A percentile compares a stretch with the other conserved stretches of the same genome.
Evolutionary conservation across 2,329 filamentous ascomycete genomes (phyloP).

Genomic region (Graphilbum fragrans): DNA sequence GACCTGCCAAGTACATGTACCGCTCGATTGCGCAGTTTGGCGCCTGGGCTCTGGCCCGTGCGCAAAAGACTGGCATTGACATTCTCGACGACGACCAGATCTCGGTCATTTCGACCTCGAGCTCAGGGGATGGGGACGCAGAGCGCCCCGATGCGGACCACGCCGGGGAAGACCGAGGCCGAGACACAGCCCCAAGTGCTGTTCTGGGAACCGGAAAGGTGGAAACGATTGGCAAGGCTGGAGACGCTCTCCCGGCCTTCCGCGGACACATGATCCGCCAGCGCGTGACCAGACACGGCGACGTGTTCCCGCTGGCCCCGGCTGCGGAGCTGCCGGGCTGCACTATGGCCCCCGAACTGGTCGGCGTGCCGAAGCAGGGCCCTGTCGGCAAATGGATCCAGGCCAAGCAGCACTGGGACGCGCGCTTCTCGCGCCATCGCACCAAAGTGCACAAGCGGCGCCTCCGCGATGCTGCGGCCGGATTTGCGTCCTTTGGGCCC

Average conservation of each 20-base stretch:
- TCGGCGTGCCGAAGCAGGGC: slow-evolving; percentile 69
- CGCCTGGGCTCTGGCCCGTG: slow-evolving; percentile 76
- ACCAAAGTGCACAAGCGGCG: slow-evolving; percentile 61
- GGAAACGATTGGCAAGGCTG: slow-evolving; percentile 64
- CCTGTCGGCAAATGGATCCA: slow-evolving; percentile 76
- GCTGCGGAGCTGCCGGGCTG: slow-evolving; percentile 53
- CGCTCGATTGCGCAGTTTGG: slow-evolving; percentile 85
- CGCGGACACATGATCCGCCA: slow-evolving; percentile 86
- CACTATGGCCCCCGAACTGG: slow-evolving; percentile 45
- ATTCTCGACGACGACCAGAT: slow-evolving; percentile 69
- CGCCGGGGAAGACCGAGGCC: no score
- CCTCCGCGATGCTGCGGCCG: slow-evolving; percentile 57
- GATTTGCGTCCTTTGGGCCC: slow-evolving; percentile 56
- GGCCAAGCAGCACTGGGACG: slow-evolving; percentile 62
- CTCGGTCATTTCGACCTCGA: slow-evolving; percentile 58
- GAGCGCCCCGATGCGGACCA: slow-evolving; percentile 3
- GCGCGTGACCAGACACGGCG: slow-evolving; percentile 66
- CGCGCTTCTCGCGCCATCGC: slow-evolving; percentile 56
- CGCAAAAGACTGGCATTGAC: slow-evolving; percentile 68
- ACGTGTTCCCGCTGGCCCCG: slow-evolving; percentile 54
- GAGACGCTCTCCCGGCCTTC: slow-evolving; percentile 72
- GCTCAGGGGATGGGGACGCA: slow-evolving; percentile 19
- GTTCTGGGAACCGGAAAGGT: neutral
- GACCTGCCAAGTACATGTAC: slow-evolving; percentile 95
- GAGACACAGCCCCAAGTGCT: no score